Evolutionary conservation across 1,139 yeast species (phyloP).

Genomic region (Blastobotrys capitulatus): DNA sequence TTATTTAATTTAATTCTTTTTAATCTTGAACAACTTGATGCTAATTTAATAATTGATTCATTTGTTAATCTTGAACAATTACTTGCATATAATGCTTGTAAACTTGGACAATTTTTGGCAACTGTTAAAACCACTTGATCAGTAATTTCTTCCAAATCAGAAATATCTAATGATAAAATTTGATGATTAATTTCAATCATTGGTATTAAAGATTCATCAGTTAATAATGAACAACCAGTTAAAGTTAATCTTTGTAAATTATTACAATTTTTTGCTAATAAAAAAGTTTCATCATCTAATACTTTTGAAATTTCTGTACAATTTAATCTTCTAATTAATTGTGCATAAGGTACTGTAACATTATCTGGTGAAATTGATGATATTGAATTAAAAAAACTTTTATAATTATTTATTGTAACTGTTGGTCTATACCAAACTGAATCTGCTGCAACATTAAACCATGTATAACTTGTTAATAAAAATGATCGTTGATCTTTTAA

Average conservation of each 20-base stretch:
- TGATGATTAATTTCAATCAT: conserved; percentile 61
- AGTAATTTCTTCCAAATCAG: conserved; percentile 66
- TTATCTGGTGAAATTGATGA: conserved; percentile 3
- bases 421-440: conserved; percentile 87
- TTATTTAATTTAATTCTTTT: conserved; percentile 80
- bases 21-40: conserved; percentile 62
- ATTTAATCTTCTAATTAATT: conserved; percentile 73
- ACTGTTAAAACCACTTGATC: conserved; percentile 69
- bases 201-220: conserved; percentile 55
- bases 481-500: conserved; percentile 61
- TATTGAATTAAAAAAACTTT: conserved; percentile 10
- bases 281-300: conserved; percentile 52
- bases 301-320: conserved; percentile 66
- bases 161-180: conserved; percentile 81
- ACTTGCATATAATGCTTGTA: conserved; percentile 90
- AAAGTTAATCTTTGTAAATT: conserved; percentile 81
- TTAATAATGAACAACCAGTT: conserved; percentile 67
- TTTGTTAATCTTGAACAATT: conserved; percentile 70
- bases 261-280: conserved; percentile 48
- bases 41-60: conserved; percentile 54
- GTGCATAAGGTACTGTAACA: conserved; percentile 56
- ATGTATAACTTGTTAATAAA: conserved; percentile 71
- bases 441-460: conserved; percentile 78
- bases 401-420: conserved; percentile 12
- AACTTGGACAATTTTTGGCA: conserved; percentile 63